phyloP scores from a whole-genome alignment of 2,329 filamentous ascomycete species.

The Stemphylium vesicarium region DNA sequence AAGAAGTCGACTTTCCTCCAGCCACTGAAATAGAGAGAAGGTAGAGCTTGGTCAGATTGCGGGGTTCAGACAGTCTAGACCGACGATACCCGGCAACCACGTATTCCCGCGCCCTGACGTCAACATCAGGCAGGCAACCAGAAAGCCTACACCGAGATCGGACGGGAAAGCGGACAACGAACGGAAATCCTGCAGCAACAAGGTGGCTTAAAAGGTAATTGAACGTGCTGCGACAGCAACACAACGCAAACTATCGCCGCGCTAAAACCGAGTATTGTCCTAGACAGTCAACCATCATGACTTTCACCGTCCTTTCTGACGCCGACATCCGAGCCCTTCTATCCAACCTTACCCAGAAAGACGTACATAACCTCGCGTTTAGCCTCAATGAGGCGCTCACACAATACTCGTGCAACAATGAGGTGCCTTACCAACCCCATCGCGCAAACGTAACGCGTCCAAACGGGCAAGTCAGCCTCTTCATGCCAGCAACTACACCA shows the following conservation, averaged over 20 bases:
- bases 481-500: constrained; percentile 74
- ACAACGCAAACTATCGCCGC: too few relatives aligned
- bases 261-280: neutral
- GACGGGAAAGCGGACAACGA: neutral
- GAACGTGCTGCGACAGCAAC: neutral
- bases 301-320: constrained; percentile 26
- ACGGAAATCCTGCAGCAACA: neutral
- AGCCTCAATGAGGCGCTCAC: constrained; percentile 34
- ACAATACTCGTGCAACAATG: constrained; percentile 29
- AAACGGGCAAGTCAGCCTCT: constrained; percentile 64
- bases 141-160: too few relatives aligned
- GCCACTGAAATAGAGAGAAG: too few relatives aligned
- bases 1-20: too few relatives aligned
- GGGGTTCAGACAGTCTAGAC: neutral
- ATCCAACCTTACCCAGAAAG: constrained; percentile 33
- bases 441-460: constrained; percentile 51
- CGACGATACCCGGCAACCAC: neutral
- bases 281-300: neutral
- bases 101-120: neutral
- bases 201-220: neutral
- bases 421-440: constrained; percentile 52
- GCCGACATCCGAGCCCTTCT: constrained; percentile 42
- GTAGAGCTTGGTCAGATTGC: neutral
- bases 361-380: constrained; percentile 6
- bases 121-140: neutral